A percentile compares a stretch with the other conserved stretches of the same genome.
Evolutionary conservation across 805 yeast genomes (phyloP).

Genomic region (Ogataea pilisensis): DNA sequence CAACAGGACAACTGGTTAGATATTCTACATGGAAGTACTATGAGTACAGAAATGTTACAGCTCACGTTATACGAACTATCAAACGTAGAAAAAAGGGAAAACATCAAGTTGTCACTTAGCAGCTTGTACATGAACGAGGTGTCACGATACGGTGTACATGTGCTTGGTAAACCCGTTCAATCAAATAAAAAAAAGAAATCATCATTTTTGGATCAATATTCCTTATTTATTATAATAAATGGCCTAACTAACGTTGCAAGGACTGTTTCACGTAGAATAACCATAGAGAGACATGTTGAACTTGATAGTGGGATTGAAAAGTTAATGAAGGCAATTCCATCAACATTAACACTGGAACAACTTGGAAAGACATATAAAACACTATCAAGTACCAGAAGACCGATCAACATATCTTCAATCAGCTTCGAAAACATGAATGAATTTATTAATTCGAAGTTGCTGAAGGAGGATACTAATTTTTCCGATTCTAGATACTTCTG

Average conservation of each 20-base stretch:
- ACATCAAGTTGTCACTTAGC: neutral
- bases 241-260: neutral
- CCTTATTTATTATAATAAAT: neutral
- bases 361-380: conserved; percentile 1
- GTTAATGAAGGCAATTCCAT: too few relatives aligned
- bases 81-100: neutral
- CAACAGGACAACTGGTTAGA: too few relatives aligned
- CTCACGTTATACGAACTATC: neutral
- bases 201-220: neutral
- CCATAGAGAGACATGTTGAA: neutral
- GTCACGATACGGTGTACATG: neutral
- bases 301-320: too few relatives aligned
- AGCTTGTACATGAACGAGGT: neutral
- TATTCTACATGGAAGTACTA: neutral
- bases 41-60: neutral
- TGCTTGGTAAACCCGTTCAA: neutral
- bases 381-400: neutral
- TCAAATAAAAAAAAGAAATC: neutral
- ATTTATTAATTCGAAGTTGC: neutral
- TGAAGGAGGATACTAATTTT: neutral
- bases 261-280: neutral
- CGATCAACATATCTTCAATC: neutral
- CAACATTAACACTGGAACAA: conserved; percentile 1
- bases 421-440: conserved; percentile 1
- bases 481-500: too few relatives aligned